A percentile compares a stretch with the other conserved stretches of the same genome.
Conservation (phyloP, 2,329 filamentous ascomycete species). For the Sarocladium oryzae region DNA sequence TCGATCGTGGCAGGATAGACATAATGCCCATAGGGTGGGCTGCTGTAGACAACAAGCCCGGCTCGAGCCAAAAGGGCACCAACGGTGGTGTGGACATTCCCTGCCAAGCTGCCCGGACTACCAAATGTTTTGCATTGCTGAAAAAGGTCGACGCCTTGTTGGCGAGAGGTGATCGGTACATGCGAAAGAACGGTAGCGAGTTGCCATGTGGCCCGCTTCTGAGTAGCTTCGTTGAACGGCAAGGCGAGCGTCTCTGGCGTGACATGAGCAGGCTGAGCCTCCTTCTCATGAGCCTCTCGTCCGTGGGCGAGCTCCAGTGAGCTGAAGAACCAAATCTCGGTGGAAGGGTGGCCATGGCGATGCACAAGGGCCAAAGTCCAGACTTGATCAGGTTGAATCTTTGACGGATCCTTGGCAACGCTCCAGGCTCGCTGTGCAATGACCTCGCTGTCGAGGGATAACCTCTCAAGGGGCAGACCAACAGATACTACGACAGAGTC, state of each 20-base stretch:
- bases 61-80: neutral
- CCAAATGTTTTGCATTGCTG: constrained; percentile 1
- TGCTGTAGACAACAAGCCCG: neutral
- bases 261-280: neutral
- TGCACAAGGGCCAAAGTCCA: constrained; percentile 5
- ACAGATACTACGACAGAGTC: neutral
- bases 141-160: neutral
- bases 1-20: neutral
- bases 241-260: neutral
- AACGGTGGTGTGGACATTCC: constrained; percentile 5
- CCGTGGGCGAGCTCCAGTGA: constrained; percentile 3
- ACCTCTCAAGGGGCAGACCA: neutral
- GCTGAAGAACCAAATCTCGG: constrained; percentile 7
- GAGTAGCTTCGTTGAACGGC: neutral
- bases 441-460: neutral
- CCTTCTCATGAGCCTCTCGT: neutral
- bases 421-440: neutral
- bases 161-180: constrained; percentile 5
- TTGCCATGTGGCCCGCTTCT: neutral
- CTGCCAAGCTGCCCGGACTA: constrained; percentile 4
- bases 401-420: neutral
- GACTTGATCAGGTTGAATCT: neutral
- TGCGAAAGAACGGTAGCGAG: constrained; percentile 1
- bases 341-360: constrained; percentile 1
- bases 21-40: constrained; percentile 3